Evolutionary conservation across 257 asterid species (phyloP).

Genomic region (Lithospermum erythrorhizon): DNA sequence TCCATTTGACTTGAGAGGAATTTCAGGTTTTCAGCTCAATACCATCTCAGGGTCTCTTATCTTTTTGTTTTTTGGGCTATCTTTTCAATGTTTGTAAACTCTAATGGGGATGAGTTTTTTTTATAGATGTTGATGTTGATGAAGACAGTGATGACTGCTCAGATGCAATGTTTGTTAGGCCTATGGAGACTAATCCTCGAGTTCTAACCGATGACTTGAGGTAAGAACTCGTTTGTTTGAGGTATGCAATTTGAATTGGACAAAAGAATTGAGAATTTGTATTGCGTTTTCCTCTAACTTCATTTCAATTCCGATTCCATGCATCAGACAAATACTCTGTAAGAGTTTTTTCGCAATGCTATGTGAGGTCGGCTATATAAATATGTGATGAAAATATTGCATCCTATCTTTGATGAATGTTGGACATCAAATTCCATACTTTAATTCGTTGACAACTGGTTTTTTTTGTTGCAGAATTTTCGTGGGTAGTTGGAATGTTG

Average conservation of each 20-base stretch:
- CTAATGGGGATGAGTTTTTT: neutral
- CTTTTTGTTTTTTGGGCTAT: neutral
- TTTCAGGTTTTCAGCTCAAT: slow-evolving; percentile 31
- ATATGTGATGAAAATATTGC: neutral
- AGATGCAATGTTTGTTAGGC: slow-evolving; percentile 14
- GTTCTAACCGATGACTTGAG: slow-evolving; percentile 38
- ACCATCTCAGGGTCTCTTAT: neutral
- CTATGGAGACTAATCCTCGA: slow-evolving; percentile 40
- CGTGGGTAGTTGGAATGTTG: slow-evolving; percentile 96
- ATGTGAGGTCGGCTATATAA: too few species aligned
- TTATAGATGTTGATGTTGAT: slow-evolving; percentile 31
- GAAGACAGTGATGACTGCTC: slow-evolving; percentile 34
- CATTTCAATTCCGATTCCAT: too few species aligned
- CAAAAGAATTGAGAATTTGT: too few species aligned
- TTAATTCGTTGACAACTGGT: neutral
- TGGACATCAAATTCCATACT: neutral
- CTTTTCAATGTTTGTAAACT: neutral
- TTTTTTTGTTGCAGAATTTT: slow-evolving; percentile 43
- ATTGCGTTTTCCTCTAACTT: too few species aligned
- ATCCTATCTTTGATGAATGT: too few species aligned
- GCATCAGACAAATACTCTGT: too few species aligned
- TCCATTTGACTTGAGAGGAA: slow-evolving; percentile 19
- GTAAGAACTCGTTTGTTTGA: slow-evolving; percentile 33
- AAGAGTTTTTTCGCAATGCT: too few species aligned
- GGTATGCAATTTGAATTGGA: too few species aligned